Base-by-base conservation (phyloP, 2,329 filamentous ascomycete species). In the Aspergillus spinulosporus region DNA sequence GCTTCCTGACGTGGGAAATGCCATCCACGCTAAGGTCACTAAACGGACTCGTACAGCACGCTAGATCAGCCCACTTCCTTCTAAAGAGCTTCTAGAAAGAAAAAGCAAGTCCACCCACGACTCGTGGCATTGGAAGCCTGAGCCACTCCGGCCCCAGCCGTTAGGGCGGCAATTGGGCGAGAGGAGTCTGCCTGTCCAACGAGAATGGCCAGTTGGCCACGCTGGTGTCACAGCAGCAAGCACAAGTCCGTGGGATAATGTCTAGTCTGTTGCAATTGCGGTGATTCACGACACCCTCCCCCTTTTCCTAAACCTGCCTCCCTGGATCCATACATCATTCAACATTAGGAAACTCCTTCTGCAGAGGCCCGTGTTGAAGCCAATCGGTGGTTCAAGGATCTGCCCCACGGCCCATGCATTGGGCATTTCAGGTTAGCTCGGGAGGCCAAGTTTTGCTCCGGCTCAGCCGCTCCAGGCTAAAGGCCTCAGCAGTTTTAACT, bases 31-130 rank as follows among this genome's bases (percentile, higher is more conserved):
- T 52, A 62, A 49, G 58, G 56, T 54, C 57, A 53, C 28, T 59
- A 62, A 63, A 56, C 56, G 59, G 61, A 54, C 44, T 57, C 59
- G 45, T 53, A 48, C 56, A 57, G 34, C 31, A 42, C 49, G 62
- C 62, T 59, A 64, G 62, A 52, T 48, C 43, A 52, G 52, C 52
- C 56, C 57, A 58, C 61, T 44, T 56, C 56, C 50, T 62, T 64
- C 62, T 51, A 54, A 12, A 51, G 57, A 55, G 52, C 63, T 65
- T 65, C 50, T 53, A 53, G 50, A 53, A 53, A 53, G 44, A 43
- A 31, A 43, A 14, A 8, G 29, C 11, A 15, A 47, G 11, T 39
- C n/a, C 50, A 47, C 44, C 11, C 21, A 31, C 34, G 29, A 34
- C 14, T 42, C 47, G 47, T 39, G 37, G 36, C 29, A 39, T 28